Base-by-base conservation (phyloP, 2,329 filamentous ascomycete species). In the Pseudogymnoascus sp. region DNA sequence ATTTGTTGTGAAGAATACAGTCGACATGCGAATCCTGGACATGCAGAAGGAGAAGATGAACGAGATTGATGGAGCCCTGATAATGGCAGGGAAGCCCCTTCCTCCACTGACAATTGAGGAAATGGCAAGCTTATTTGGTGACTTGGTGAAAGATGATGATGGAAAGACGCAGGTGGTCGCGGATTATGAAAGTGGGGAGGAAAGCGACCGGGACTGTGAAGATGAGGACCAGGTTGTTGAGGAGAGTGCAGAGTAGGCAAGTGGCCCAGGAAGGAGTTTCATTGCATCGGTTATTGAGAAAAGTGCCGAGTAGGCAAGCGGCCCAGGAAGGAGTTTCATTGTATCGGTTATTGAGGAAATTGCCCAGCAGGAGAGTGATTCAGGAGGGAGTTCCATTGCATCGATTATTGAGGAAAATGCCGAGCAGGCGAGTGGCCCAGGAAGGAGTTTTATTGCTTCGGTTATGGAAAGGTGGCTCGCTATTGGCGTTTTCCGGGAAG, bases 11-110 rank as follows among this genome's bases (percentile, higher is more conserved):
- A 72, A 76, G 1, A 75, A 81, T 4, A 82, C 79, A 0, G 81
- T 90, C 4, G 88, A 92, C 63, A 75, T 80, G 8, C 74, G 78
- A 0, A 75, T 91, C 3, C 69, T 80, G 0, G 55, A 71, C 0
- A 77, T 90, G 65, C 87, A 91, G 63, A 64, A 76, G 0, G 60
- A 68, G 0, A 91, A 91, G 63, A 73, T 81, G 0, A 73, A 74
- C 60, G 73, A 77, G 2, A 76, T 84, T 3, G 71, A 74, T 14
- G 61, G 62, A 60, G 68, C 36, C 64, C 74, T 68, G 71, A 70
- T 62, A 3, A 64, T 67, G 35, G 45, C 61, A 0, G 61, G 61
- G 0, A 23, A 63, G 8, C 60, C 60, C 14, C 33, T 72, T 69
- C 65, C 62, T 66, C 42, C 61, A 2, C 49, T 72, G 62, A 62